These are phyloP conservation scores for Maudiozyma serrabonitensis DNA, from an alignment of 805 yeast species.

Conservation along the genomic window DNA sequence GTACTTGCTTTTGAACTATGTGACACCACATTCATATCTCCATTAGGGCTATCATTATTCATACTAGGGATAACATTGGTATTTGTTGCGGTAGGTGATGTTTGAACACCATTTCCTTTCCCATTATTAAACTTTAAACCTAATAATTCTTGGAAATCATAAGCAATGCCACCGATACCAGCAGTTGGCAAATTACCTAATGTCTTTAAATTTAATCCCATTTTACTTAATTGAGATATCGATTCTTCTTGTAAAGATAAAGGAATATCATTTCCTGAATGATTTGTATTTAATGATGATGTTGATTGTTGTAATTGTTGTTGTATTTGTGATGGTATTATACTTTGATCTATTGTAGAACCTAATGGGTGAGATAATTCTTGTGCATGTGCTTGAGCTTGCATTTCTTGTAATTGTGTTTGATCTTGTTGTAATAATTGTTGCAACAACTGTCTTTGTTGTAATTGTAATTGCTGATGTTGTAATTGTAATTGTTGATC, in stretches of 20 bases:
- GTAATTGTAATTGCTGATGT: slow-evolving; percentile 19
- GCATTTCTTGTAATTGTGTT: slow-evolving; percentile 2
- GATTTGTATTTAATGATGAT: not conserved
- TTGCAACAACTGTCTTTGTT: slow-evolving; percentile 12
- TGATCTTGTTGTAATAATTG: slow-evolving; percentile 8
- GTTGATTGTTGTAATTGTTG: slow-evolving; percentile 2
- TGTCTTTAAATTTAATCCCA: slow-evolving; percentile 10
- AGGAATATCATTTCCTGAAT: slow-evolving; percentile 1
- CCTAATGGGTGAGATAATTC: slow-evolving; percentile 5
- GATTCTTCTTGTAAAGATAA: slow-evolving; percentile 6
- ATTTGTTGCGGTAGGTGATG: not conserved
- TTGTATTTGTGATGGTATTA: slow-evolving; percentile 4
- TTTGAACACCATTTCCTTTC: slow-evolving; percentile 3
- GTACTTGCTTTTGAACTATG: slow-evolving; percentile 13
- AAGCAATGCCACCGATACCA: slow-evolving; percentile 26
- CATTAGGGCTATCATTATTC: not conserved
- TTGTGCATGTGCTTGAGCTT: slow-evolving; percentile 3
- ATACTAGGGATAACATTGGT: too few relatives aligned
- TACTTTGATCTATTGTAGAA: slow-evolving; percentile 10
- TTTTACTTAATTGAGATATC: slow-evolving; percentile 10
- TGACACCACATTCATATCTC: not conserved
- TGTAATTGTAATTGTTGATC: slow-evolving; percentile 21
- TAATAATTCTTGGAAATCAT: slow-evolving; percentile 24
- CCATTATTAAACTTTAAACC: slow-evolving; percentile 16
- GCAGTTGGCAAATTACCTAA: slow-evolving; percentile 21